Conservation (phyloP, 257 asterid species). For the Solanum chilense region DNA sequence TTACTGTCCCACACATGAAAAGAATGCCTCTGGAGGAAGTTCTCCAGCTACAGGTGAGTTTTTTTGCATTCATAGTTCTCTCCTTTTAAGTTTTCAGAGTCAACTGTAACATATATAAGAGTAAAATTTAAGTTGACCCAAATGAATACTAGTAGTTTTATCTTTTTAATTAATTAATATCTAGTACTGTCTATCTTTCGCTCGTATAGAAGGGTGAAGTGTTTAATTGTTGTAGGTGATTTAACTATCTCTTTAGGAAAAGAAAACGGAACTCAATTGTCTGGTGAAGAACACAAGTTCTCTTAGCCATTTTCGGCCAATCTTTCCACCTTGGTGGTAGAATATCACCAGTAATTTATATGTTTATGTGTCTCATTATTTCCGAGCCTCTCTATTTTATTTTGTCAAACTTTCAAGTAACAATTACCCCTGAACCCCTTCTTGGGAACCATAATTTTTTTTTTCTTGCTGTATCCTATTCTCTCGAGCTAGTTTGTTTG, state of each 20-base stretch:
- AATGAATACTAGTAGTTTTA: not conserved
- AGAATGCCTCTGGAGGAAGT: slow-evolving; percentile 75
- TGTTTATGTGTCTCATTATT: not conserved
- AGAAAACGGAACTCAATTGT: not conserved
- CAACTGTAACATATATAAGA: not conserved
- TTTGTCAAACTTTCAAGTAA: not conserved
- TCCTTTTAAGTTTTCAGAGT: not conserved
- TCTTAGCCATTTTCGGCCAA: not conserved
- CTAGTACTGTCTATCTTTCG: not conserved
- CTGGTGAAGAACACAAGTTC: not conserved
- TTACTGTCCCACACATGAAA: slow-evolving; percentile 82
- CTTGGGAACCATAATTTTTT: not conserved
- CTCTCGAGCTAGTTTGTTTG: not conserved
- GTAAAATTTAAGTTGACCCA: not conserved
- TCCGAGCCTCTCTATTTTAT: not conserved
- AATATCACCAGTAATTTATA: not conserved
- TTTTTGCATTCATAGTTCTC: not conserved
- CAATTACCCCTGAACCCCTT: not conserved
- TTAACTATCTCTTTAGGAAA: not conserved
- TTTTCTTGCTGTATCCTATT: not conserved
- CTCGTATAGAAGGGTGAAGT: not conserved
- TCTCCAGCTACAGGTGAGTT: slow-evolving; percentile 87
- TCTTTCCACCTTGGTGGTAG: not conserved
- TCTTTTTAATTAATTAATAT: not conserved
- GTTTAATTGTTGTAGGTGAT: not conserved